Percentiles rank a stretch among this genome's conserved stretches.
Conservation (phyloP, 768 basidiomycete species). For the Trametopsis cervina region DNA sequence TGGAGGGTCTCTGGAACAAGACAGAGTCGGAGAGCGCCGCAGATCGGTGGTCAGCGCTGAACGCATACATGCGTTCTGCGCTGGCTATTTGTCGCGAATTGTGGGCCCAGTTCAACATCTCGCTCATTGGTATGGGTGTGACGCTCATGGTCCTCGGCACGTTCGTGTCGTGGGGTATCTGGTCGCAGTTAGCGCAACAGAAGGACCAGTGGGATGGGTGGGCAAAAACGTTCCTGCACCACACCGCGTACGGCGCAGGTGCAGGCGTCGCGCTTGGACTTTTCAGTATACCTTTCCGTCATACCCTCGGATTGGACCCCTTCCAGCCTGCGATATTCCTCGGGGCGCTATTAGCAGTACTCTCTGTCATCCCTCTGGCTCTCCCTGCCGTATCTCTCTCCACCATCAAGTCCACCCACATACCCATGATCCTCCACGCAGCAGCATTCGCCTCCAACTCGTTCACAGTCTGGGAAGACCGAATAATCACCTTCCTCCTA, state of each 20-base stretch:
- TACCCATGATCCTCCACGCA: conserved; percentile 62
- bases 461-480: conserved; percentile 97
- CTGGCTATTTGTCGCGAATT: conserved; percentile 71
- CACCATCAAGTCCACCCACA: conserved; percentile 21
- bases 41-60: conserved; percentile 17
- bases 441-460: conserved; percentile 87
- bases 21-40: conserved; percentile 1
- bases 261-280: conserved; percentile 8
- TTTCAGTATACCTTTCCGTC: conserved; percentile 21
- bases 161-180: conserved; percentile 49
- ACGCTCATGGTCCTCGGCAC: conserved; percentile 49
- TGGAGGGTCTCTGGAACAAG: conserved; percentile 42
- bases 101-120: conserved; percentile 92
- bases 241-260: conserved; percentile 5
- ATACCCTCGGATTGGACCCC: conserved; percentile 38
- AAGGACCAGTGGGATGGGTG: conserved; percentile 37
- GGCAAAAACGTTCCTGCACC: conserved; percentile 17
- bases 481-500: conserved; percentile 67
- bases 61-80: conserved; percentile 53
- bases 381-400: conserved; percentile 25
- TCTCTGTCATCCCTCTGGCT: conserved; percentile 37
- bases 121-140: conserved; percentile 72
- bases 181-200: conserved; percentile 36
- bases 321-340: conserved; percentile 47
- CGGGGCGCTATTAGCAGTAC: conserved; percentile 38